Conservation (phyloP, 345 rosid species). For the Combretum micranthum region DNA sequence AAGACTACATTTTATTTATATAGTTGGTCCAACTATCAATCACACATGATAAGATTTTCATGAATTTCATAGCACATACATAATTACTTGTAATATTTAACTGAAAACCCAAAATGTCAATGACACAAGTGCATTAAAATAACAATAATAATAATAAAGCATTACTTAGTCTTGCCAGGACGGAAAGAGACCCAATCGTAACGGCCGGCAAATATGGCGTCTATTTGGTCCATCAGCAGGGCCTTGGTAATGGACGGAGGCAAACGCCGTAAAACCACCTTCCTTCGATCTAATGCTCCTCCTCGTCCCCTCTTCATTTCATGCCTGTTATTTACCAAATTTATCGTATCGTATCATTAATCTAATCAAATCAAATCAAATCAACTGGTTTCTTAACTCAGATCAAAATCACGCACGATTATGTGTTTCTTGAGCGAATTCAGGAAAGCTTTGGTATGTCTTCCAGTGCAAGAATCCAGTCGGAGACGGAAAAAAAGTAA, state of each 20-base stretch:
- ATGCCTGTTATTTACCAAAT: background rate
- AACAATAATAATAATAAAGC: conserved; percentile 2
- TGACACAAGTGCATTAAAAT: background rate
- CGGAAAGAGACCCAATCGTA: conserved; percentile 62
- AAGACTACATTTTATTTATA: too few relatives aligned
- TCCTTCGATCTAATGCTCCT: conserved; percentile 51
- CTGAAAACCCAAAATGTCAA: background rate
- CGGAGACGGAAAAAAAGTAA: too few relatives aligned
- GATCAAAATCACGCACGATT: too few relatives aligned
- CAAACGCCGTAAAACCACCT: conserved; percentile 68
- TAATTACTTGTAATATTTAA: background rate
- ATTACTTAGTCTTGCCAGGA: conserved; percentile 57
- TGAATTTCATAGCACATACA: too few relatives aligned
- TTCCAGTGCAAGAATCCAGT: too few relatives aligned
- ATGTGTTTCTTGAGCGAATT: too few relatives aligned
- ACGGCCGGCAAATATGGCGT: conserved; percentile 40
- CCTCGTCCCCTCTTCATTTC: conserved; percentile 30
- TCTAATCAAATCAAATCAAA: too few relatives aligned
- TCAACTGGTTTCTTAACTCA: too few relatives aligned
- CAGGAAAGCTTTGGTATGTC: too few relatives aligned
- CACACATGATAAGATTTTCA: too few relatives aligned
- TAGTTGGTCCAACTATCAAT: too few relatives aligned
- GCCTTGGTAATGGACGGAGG: conserved; percentile 52
- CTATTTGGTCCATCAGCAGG: conserved; percentile 49
- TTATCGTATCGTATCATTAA: too few relatives aligned